Conservation (phyloP, 129 eudicot species). For the Sambucus nigra region DNA sequence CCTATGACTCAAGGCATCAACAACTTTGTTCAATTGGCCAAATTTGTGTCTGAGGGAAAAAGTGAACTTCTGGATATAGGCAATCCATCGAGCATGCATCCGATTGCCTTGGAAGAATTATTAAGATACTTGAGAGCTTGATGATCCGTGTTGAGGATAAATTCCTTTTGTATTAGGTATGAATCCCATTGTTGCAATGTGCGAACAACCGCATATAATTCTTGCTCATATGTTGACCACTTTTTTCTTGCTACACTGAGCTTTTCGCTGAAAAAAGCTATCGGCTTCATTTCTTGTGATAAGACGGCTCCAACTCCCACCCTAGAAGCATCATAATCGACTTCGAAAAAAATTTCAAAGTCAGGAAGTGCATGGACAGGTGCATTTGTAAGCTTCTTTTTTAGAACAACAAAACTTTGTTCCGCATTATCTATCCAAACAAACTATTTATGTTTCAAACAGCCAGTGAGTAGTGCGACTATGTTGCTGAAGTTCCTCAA, state of each 20-base stretch:
- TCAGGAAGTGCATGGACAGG: neutral
- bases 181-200: neutral
- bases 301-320: conserved; percentile 6
- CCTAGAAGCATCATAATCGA: conserved; percentile 3
- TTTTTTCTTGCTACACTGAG: neutral
- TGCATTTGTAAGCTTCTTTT: neutral
- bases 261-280: conserved; percentile 1
- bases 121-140: neutral
- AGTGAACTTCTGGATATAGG: neutral
- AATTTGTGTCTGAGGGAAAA: neutral
- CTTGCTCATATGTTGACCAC: neutral
- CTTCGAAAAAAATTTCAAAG: neutral
- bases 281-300: conserved; percentile 1
- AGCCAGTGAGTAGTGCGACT: neutral
- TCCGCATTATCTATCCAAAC: neutral
- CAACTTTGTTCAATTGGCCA: neutral
- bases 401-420: neutral
- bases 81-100: neutral
- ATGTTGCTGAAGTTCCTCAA: too few relatives aligned
- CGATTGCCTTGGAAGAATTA: neutral
- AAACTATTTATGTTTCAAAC: neutral
- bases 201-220: neutral
- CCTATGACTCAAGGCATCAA: neutral
- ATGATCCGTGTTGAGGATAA: neutral
- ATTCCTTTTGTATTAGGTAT: neutral